Percentiles rank a stretch among this genome's conserved stretches.
phyloP scores from a whole-genome alignment of 2,329 filamentous ascomycete genomes.

The Cucurbitaria berberidis region DNA sequence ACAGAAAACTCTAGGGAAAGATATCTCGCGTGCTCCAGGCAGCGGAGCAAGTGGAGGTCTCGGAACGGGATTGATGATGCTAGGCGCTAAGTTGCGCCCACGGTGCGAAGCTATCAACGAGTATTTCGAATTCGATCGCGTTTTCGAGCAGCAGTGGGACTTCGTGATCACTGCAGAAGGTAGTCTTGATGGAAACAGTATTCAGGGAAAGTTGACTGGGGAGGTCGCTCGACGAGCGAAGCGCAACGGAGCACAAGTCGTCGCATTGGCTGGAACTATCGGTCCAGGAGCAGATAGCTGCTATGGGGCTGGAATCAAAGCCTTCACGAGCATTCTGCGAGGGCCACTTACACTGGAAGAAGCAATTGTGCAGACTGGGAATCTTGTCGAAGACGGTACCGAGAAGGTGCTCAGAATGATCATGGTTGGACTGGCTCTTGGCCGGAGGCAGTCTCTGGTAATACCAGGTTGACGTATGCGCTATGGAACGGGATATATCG shows the following conservation, averaged over 20 bases:
- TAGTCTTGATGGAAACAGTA: slow-evolving; percentile 59
- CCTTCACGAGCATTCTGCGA: slow-evolving; percentile 46
- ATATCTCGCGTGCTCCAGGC: slow-evolving; percentile 52
- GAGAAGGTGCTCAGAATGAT: slow-evolving; percentile 49
- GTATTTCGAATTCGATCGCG: slow-evolving; percentile 56
- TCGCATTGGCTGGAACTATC: slow-evolving; percentile 44
- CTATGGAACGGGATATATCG: too few species aligned
- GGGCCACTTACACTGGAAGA: slow-evolving; percentile 43
- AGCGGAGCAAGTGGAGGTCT: slow-evolving; percentile 61
- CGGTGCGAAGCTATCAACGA: slow-evolving; percentile 59
- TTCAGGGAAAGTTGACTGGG: slow-evolving; percentile 60
- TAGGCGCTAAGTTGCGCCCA: slow-evolving; percentile 56
- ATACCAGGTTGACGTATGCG: too few species aligned
- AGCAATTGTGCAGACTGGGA: slow-evolving; percentile 45
- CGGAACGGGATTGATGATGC: slow-evolving; percentile 57
- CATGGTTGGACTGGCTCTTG: slow-evolving; percentile 42
- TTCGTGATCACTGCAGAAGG: slow-evolving; percentile 62
- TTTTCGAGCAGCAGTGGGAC: slow-evolving; percentile 56
- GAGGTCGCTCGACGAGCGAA: slow-evolving; percentile 59
- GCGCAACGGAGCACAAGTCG: slow-evolving; percentile 55
- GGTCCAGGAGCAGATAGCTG: slow-evolving; percentile 37
- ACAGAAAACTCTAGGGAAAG: slow-evolving; percentile 41
- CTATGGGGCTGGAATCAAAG: slow-evolving; percentile 42
- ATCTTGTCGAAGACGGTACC: slow-evolving; percentile 44
- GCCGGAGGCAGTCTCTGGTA: slow-evolving; percentile 22